phyloP scores from a whole-genome alignment of 129 eudicot species.

The Centella asiatica region DNA sequence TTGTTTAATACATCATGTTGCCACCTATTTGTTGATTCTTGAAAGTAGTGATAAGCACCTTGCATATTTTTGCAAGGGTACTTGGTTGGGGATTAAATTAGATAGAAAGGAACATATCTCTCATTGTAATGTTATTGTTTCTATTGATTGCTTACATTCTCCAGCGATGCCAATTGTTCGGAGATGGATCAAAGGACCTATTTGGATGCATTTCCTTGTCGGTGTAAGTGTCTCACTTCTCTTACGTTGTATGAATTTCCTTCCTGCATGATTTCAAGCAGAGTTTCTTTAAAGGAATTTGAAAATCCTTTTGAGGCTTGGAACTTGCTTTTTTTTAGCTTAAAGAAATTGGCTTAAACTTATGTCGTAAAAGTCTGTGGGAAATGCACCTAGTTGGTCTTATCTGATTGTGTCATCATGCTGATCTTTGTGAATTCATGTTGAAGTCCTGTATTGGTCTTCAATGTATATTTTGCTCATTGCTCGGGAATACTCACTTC shows the following conservation, averaged over 20 bases:
- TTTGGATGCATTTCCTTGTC: constrained; percentile 84
- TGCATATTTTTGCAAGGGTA: constrained; percentile 1
- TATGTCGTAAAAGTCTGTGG: neutral
- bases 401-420: neutral
- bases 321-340: too few species aligned
- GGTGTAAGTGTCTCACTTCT: constrained; percentile 53
- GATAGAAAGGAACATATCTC: too few species aligned
- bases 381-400: neutral
- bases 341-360: too few species aligned
- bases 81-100: neutral
- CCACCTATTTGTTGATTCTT: too few species aligned
- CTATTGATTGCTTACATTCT: constrained; percentile 4
- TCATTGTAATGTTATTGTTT: neutral
- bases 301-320: neutral
- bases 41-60: too few species aligned
- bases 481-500: too few species aligned
- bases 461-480: too few species aligned
- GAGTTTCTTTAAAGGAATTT: neutral
- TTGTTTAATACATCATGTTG: too few species aligned
- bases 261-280: neutral
- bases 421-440: too few species aligned
- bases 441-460: too few species aligned
- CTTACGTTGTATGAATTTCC: neutral
- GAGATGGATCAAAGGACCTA: constrained; percentile 83
- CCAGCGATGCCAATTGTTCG: too few species aligned